Evolutionary conservation across 768 basidiomycete species (phyloP).

Genomic region (Pluteus cervinus): DNA sequence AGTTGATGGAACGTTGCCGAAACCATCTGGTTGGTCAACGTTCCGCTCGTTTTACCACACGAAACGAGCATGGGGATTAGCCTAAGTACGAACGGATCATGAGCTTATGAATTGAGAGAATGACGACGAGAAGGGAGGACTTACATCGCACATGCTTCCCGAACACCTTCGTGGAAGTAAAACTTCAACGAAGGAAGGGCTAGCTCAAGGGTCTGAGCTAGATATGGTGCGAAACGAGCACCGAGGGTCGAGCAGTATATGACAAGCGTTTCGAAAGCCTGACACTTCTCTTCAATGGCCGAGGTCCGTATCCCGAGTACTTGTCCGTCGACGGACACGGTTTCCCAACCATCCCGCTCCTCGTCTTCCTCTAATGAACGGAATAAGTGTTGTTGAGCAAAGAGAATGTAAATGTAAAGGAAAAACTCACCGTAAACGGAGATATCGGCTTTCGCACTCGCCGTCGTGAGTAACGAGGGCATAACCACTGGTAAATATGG

Average conservation of each 20-base stretch:
- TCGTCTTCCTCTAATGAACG: conserved; percentile 37
- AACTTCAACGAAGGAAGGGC: conserved; percentile 67
- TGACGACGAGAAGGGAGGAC: conserved; percentile 16
- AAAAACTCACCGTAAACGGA: conserved; percentile 55
- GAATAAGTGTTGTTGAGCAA: conserved; percentile 1
- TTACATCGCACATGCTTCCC: conserved; percentile 73
- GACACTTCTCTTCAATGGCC: conserved; percentile 81
- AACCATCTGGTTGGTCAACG: conserved; percentile 64
- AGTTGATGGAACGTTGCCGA: conserved; percentile 62
- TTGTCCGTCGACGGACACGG: conserved; percentile 71
- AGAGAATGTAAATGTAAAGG: not conserved
- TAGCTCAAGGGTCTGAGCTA: conserved; percentile 65
- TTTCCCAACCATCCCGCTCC: conserved; percentile 75
- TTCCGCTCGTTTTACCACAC: conserved; percentile 60
- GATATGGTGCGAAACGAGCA: conserved; percentile 63
- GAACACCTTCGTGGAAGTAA: conserved; percentile 80
- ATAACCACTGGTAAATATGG: conserved; percentile 84
- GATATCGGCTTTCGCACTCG: conserved; percentile 76
- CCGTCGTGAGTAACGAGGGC: conserved; percentile 69
- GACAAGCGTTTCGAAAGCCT: conserved; percentile 82
- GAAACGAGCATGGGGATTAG: conserved; percentile 65
- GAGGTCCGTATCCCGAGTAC: conserved; percentile 74
- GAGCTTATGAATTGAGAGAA: not conserved
- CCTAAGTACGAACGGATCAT: conserved; percentile 27
- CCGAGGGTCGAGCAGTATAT: conserved; percentile 72